Conservation (phyloP, 2,329 filamentous ascomycete species). For the Ascomycota sp. region DNA sequence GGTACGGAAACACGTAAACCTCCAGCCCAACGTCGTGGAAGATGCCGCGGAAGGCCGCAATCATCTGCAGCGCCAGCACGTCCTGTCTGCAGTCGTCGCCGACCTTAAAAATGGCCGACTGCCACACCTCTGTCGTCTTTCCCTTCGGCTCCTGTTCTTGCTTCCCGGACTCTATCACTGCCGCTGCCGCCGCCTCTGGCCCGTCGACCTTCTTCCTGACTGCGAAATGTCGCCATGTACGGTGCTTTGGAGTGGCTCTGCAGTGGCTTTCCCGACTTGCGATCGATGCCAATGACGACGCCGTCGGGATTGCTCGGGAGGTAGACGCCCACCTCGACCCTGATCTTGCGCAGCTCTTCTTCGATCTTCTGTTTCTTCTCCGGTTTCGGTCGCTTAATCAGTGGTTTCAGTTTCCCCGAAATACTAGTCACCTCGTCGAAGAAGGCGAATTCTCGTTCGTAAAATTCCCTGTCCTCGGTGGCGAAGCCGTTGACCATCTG, state of each 20-base stretch:
- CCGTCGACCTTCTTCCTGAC: constrained; percentile 48
- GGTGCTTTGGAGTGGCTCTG: constrained; percentile 97
- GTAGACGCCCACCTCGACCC: constrained; percentile 93
- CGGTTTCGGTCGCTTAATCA: constrained; percentile 77
- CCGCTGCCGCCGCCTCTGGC: not conserved
- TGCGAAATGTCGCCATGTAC: constrained; percentile 97
- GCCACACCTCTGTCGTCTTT: constrained; percentile 82
- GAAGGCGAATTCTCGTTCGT: constrained; percentile 90
- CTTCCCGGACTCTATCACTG: constrained; percentile 4
- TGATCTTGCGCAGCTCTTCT: constrained; percentile 91
- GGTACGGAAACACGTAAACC: constrained; percentile 91
- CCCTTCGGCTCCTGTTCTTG: constrained; percentile 7
- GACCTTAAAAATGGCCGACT: constrained; percentile 98
- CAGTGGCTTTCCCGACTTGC: constrained; percentile 90
- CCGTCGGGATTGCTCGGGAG: constrained; percentile 93
- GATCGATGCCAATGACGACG: constrained; percentile 91
- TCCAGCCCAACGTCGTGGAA: constrained; percentile 90
- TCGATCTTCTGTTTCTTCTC: constrained; percentile 99
- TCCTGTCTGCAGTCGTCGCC: constrained; percentile 97
- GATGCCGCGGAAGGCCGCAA: constrained; percentile 89
- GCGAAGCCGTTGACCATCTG: constrained; percentile 72
- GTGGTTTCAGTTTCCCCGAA: constrained; percentile 85
- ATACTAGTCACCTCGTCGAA: constrained; percentile 93
- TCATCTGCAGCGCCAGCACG: constrained; percentile 90
- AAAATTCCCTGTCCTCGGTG: constrained; percentile 60